These are phyloP conservation scores for Protea cynaroides DNA, from an alignment of 164 flowering plant genomes.

Conservation along the genomic window DNA sequence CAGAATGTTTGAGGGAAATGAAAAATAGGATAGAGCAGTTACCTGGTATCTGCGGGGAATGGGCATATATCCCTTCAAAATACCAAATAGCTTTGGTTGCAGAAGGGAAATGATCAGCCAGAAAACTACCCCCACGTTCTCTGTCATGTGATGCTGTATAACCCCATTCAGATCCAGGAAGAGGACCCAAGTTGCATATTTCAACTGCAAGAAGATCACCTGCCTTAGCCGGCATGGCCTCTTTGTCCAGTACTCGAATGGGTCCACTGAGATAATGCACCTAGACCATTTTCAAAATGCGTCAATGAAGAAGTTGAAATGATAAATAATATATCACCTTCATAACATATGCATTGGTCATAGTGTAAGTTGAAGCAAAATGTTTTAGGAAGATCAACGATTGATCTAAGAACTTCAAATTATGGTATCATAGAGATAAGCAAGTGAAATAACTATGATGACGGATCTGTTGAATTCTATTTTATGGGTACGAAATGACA, in stretches of 20 bases:
- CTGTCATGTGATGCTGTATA: conserved; percentile 83
- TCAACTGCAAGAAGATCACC: conserved; percentile 93
- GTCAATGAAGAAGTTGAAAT: no score
- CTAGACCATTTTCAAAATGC: conserved; percentile 37
- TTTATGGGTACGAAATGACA: no score
- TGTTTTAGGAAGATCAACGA: no score
- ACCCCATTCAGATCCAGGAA: conserved; percentile 98
- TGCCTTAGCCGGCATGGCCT: conserved; percentile 72
- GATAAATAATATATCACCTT: no score
- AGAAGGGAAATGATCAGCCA: conserved; percentile 88
- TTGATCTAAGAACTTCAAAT: no score
- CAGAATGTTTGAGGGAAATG: neutral
- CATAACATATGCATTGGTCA: no score
- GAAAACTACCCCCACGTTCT: conserved; percentile 94
- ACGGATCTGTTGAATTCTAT: no score
- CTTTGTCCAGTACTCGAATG: conserved; percentile 56
- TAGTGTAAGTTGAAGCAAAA: no score
- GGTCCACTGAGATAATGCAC: conserved; percentile 94
- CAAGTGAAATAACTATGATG: no score
- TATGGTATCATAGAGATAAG: no score
- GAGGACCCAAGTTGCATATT: conserved; percentile 90
- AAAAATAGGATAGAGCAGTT: conserved; percentile 1
- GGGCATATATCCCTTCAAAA: conserved; percentile 92
- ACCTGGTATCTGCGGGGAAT: conserved; percentile 97
- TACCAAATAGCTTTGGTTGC: conserved; percentile 99